Percentiles rank a stretch among this genome's conserved stretches.
Conservation (phyloP, 768 basidiomycete genomes). For the Cyclocybe aegerita region DNA sequence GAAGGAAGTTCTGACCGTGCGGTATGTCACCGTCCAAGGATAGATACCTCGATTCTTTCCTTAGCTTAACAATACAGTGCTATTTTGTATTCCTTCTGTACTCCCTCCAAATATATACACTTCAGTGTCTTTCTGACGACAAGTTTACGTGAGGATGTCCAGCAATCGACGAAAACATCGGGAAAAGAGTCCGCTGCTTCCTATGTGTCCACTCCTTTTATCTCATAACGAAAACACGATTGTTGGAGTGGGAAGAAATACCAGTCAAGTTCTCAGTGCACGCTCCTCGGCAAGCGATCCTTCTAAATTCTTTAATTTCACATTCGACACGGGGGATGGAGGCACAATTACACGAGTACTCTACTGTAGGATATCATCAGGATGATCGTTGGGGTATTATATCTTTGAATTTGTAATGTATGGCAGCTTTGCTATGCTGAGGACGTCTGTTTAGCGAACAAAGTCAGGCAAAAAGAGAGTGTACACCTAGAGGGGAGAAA, state of each 20-base stretch:
- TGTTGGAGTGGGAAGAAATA: neutral
- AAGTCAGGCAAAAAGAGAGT: constrained; percentile 7
- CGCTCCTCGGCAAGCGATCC: neutral
- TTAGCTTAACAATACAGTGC: too few species aligned
- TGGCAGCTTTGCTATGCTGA: constrained; percentile 6
- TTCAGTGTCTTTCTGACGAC: too few species aligned
- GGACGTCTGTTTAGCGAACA: neutral
- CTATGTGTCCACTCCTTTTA: too few species aligned
- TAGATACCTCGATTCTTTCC: too few species aligned
- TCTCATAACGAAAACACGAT: too few species aligned
- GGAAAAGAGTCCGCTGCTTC: too few species aligned
- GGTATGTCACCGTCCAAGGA: too few species aligned
- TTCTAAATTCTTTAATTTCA: constrained; percentile 8
- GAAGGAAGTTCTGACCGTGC: too few species aligned
- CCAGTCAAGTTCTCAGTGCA: neutral
- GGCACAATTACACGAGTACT: constrained; percentile 14
- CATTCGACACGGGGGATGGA: constrained; percentile 2
- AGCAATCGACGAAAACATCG: too few species aligned
- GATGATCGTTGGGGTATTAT: constrained; percentile 11
- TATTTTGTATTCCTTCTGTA: too few species aligned
- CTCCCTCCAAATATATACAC: too few species aligned
- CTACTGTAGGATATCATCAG: constrained; percentile 17
- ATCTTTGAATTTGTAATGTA: constrained; percentile 21
- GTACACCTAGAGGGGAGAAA: constrained; percentile 4
- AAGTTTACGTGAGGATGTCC: too few species aligned